phyloP scores from a whole-genome alignment of 352 stramenopile species.

The Pythium aquatile region DNA sequence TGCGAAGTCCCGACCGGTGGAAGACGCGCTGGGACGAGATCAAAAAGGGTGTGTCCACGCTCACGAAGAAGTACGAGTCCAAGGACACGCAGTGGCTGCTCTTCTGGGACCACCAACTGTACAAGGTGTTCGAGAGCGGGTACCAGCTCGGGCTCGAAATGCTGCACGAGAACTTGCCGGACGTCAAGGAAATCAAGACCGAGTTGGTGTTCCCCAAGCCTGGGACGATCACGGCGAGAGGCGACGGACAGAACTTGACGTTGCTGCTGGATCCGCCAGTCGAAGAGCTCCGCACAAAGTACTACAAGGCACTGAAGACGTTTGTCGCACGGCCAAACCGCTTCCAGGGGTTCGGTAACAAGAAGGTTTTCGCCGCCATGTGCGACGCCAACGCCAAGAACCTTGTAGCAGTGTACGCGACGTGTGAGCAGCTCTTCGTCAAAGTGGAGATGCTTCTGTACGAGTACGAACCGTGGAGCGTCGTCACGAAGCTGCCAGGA shows the following conservation, averaged over 20 bases:
- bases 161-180: conserved; percentile 91
- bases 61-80: conserved; percentile 78
- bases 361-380: conserved; percentile 87
- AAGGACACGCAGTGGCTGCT: conserved; percentile 89
- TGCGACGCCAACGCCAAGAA: conserved; percentile 84
- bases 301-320: conserved; percentile 95
- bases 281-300: conserved; percentile 91
- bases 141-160: conserved; percentile 94
- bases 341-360: conserved; percentile 89
- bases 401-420: conserved; percentile 88
- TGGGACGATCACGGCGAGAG: not conserved
- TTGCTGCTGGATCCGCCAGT: conserved; percentile 90
- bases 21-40: conserved; percentile 87
- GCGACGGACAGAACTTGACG: conserved; percentile 20
- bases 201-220: conserved; percentile 65
- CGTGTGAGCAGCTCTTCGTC: conserved; percentile 90
- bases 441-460: conserved; percentile 66
- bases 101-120: conserved; percentile 95
- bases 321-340: conserved; percentile 90
- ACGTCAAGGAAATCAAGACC: conserved; percentile 86
- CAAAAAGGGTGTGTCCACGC: conserved; percentile 60
- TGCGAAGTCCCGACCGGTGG: conserved; percentile 84
- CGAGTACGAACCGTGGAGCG: conserved; percentile 85
- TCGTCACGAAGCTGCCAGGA: conserved; percentile 46
- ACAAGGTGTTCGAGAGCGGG: conserved; percentile 93